Percentiles rank a stretch among this genome's conserved stretches.
These are phyloP conservation scores for Wallemia ichthyophaga DNA, from an alignment of 1,284 basidiomycete genomes.

Conservation along the genomic window DNA sequence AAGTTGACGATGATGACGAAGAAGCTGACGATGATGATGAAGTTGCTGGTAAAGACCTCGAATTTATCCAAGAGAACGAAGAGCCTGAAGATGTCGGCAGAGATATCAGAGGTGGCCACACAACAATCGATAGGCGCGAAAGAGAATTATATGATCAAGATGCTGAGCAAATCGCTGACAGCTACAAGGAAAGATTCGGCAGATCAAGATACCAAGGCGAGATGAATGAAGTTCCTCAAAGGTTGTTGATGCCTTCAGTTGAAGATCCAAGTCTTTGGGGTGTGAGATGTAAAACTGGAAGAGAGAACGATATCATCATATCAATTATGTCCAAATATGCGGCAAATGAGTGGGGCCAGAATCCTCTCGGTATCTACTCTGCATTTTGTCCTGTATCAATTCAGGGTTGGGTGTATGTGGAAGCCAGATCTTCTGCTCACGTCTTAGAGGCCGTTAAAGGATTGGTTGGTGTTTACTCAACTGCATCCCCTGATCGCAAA, in stretches of 20 bases:
- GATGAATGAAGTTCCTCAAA: conserved; percentile 77
- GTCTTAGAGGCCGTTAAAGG: conserved; percentile 62
- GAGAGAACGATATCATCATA: conserved; percentile 73
- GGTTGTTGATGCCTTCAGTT: conserved; percentile 85
- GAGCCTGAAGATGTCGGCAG: conserved; percentile 33
- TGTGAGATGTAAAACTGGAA: conserved; percentile 72
- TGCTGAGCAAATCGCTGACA: conserved; percentile 57
- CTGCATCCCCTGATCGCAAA: conserved; percentile 22
- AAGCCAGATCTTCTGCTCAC: conserved; percentile 61
- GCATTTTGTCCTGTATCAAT: conserved; percentile 88
- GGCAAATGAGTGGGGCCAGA: conserved; percentile 31
- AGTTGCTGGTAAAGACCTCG: conserved; percentile 37
- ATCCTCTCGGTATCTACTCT: conserved; percentile 55
- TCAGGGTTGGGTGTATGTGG: conserved; percentile 81
- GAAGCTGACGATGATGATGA: conserved; percentile 56
- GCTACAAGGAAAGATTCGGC: conserved; percentile 51
- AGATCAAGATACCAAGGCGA: conserved; percentile 51
- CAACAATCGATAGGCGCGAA: conserved; percentile 40
- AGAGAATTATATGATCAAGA: conserved; percentile 53
- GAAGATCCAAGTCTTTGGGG: conserved; percentile 91
- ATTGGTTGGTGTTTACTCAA: conserved; percentile 67
- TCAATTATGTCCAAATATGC: conserved; percentile 79
- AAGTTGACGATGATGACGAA: conserved; percentile 79
- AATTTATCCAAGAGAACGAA: conserved; percentile 40
- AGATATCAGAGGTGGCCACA: conserved; percentile 32